A percentile compares a stretch with the other conserved stretches of the same genome.
These are phyloP conservation scores for Sisymbrium altissimum DNA, from an alignment of 345 rosid species.

Conservation along the genomic window DNA sequence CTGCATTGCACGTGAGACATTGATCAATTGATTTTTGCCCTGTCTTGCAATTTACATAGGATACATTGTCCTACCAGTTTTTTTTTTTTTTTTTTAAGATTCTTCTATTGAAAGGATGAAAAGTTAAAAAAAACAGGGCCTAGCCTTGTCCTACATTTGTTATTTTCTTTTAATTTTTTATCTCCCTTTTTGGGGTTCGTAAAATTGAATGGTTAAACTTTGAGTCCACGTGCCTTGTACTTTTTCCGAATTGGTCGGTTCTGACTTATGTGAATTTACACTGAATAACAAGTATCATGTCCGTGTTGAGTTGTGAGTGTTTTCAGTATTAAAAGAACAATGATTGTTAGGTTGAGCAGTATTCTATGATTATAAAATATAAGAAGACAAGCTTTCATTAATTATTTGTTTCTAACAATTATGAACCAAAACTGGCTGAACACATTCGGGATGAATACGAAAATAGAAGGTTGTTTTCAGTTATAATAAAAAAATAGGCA, in stretches of 20 bases:
- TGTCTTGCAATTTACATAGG: not conserved
- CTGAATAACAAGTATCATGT: not conserved
- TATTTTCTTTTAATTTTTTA: not conserved
- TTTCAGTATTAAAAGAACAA: not conserved
- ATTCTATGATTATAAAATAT: not conserved
- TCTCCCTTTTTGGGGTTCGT: conserved; percentile 14
- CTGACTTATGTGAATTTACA: not conserved
- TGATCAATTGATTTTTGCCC: not conserved
- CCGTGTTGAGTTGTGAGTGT: not conserved
- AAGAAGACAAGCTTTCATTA: not conserved
- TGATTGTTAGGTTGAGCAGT: not conserved
- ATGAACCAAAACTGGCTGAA: not conserved
- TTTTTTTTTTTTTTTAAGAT: not conserved
- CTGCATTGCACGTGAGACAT: conserved; percentile 23
- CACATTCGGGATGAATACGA: not conserved
- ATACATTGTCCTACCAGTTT: not conserved
- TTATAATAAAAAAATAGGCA: not conserved
- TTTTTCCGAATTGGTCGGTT: conserved; percentile 21
- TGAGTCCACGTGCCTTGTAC: conserved; percentile 25
- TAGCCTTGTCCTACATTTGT: not conserved
- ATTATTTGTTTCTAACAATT: not conserved
- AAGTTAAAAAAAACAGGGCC: not conserved
- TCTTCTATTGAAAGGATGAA: not conserved
- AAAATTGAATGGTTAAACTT: conserved; percentile 6
- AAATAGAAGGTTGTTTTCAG: not conserved